Percentiles rank a stretch among this genome's conserved stretches.
Evolutionary conservation across 352 stramenopile genomes (phyloP).

Genomic region (Phytophthora aleatoria): DNA sequence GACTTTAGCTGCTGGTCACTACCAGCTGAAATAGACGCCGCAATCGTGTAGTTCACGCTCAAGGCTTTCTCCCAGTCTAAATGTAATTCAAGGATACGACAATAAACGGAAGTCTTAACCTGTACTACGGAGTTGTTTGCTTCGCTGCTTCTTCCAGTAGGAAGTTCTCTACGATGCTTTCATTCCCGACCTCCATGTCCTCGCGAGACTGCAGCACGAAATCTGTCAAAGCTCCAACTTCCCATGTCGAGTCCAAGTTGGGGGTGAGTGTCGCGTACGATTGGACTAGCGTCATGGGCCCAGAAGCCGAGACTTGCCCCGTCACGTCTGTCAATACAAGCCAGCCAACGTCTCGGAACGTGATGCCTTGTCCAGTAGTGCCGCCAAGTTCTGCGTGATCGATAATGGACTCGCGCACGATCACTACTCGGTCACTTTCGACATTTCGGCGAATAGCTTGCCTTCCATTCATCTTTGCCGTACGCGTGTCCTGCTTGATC

Average conservation of each 20-base stretch:
- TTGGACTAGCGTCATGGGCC: constrained; percentile 28
- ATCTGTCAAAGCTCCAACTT: constrained; percentile 45
- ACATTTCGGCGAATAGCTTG: constrained; percentile 34
- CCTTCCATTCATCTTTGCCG: constrained; percentile 19
- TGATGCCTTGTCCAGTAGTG: constrained; percentile 11
- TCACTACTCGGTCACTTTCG: constrained; percentile 22
- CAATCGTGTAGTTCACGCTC: no score
- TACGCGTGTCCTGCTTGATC: constrained; percentile 19
- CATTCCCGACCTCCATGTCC: constrained; percentile 32
- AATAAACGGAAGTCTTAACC: neutral
- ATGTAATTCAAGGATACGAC: no score
- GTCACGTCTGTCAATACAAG: constrained; percentile 35
- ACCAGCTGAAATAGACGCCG: no score
- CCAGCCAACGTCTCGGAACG: constrained; percentile 35
- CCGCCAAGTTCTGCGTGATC: constrained; percentile 14
- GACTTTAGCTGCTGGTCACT: neutral
- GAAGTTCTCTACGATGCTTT: constrained; percentile 31
- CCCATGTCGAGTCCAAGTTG: constrained; percentile 34
- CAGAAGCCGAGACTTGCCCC: constrained; percentile 9
- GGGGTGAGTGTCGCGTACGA: constrained; percentile 33
- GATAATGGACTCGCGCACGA: constrained; percentile 33
- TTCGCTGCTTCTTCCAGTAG: constrained; percentile 25
- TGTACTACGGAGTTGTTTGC: neutral
- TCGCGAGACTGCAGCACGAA: constrained; percentile 42
- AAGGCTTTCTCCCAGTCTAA: no score